phyloP scores from a whole-genome alignment of 306 rosid species.

The Purshia tridentata region DNA sequence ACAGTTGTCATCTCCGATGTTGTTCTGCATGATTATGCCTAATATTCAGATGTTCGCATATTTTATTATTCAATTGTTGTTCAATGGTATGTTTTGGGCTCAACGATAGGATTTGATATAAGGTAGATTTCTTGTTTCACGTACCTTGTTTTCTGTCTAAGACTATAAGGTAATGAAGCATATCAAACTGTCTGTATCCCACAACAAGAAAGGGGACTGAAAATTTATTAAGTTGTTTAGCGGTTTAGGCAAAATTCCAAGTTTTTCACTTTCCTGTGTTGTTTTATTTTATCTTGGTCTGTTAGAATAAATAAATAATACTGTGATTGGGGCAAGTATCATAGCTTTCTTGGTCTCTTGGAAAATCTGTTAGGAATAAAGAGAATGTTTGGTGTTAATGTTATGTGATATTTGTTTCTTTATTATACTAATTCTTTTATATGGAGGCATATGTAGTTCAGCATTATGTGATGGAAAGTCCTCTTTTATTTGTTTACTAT shows the following conservation, averaged over 20 bases:
- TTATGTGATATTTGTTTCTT: background rate
- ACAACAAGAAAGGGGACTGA: background rate
- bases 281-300: background rate
- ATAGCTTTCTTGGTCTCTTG: background rate
- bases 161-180: background rate
- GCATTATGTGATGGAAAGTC: background rate
- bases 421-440: background rate
- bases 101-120: background rate
- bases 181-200: background rate
- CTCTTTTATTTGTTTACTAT: background rate
- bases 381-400: background rate
- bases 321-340: background rate
- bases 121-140: background rate
- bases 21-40: constrained; percentile 5
- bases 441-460: background rate
- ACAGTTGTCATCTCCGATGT: background rate
- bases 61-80: background rate
- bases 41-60: background rate
- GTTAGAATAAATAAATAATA: background rate
- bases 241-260: background rate
- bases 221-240: background rate
- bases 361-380: background rate
- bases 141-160: too few species aligned
- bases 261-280: background rate
- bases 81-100: background rate